These are phyloP conservation scores for Tricholoma saponaceum DNA, from an alignment of 768 basidiomycete species.

Conservation along the genomic window DNA sequence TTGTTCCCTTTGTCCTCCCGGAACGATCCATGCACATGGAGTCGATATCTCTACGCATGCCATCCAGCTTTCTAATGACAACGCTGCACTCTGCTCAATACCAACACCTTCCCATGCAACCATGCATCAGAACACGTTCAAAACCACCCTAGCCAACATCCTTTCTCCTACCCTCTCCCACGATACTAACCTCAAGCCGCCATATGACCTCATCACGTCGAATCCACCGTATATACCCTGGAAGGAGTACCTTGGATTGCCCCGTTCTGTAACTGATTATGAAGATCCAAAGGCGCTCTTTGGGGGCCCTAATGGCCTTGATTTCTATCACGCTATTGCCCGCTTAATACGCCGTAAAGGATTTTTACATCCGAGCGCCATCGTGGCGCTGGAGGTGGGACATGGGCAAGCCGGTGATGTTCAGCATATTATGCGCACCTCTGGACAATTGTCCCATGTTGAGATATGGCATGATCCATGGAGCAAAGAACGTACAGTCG, in stretches of 20 bases:
- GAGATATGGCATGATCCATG: conserved; percentile 82
- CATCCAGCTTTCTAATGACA: conserved; percentile 44
- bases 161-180: conserved; percentile 41
- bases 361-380: conserved; percentile 47
- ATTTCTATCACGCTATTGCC: conserved; percentile 69
- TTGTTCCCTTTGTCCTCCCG: conserved; percentile 57
- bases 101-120: conserved; percentile 20
- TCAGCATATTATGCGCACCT: conserved; percentile 45
- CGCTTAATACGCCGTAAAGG: conserved; percentile 47
- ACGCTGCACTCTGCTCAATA: conserved; percentile 39
- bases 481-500: conserved; percentile 68
- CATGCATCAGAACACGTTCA: conserved; percentile 34
- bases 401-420: conserved; percentile 66
- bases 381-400: conserved; percentile 80
- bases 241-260: conserved; percentile 57
- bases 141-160: conserved; percentile 35
- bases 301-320: conserved; percentile 63
- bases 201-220: conserved; percentile 76
- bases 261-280: conserved; percentile 65
- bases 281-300: conserved; percentile 84
- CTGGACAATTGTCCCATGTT: conserved; percentile 41
- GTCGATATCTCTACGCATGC: conserved; percentile 70
- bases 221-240: conserved; percentile 87
- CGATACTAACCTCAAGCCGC: conserved; percentile 30
- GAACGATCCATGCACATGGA: conserved; percentile 51